Evolutionary conservation across 139 green algal genomes (phyloP), one percentile per base, ranked within the genome.

Genomic region (Coelastrella sp.): DNA sequence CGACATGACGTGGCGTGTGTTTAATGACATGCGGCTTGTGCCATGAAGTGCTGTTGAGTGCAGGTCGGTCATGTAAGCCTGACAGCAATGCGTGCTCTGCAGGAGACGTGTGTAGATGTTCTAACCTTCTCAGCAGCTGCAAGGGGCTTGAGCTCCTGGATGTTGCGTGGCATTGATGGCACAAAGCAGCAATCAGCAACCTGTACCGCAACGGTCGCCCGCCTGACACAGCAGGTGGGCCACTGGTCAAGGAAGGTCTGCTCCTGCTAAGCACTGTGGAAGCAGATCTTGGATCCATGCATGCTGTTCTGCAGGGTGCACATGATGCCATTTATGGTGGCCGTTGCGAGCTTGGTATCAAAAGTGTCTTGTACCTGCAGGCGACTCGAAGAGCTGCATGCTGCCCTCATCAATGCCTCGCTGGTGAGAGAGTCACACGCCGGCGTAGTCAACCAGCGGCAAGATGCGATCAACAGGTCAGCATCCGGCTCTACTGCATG

Each of bases 131-230:
- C 66, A 59, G 68, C 43, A 25, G 71, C 43, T 15, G 7, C 41
- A 60, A 40, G 19, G 71, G 3, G 23, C 68, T 15, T 1, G 19
- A 37, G 72, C 72, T 62, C 72, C 72, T 79, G 72, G 64, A 79
- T 79, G 72, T 79, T 41, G 72, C 11, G 27, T 21, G 43, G 72
- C 9, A 41, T 73, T 15, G 13, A 45, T 21, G 27, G 64, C 15
- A 41, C 8, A n/a, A 15, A 30, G 27, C 64, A 48, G 64, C 64
- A 73, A 15, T 41, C 72, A 30, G 41, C 72, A 43, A 64, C 25
- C 41, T 63, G 45, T 27, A 5, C 53, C 5, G 6, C 53, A n/a
- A 9, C 11, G 27, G 5, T 64, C 19, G 53, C 21, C 11, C 17
- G 21, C 27, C 19, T 21, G 17, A 64, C 53, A 64, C 21, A 32